Conservation (phyloP, 345 rosid genomes). For the Odontarrhena argentea region DNA sequence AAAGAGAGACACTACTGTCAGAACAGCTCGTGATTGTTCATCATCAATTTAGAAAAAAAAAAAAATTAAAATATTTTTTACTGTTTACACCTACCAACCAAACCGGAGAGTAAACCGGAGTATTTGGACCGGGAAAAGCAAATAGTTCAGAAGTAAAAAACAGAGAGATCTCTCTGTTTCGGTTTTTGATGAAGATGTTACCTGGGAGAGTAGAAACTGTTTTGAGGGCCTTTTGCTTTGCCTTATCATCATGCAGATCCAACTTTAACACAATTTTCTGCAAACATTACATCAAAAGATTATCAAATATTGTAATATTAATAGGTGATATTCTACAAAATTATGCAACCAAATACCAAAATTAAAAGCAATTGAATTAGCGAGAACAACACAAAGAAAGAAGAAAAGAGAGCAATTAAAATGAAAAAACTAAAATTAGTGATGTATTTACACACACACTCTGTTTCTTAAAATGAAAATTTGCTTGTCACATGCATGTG, state of each 20-base stretch:
- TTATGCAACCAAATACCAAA: background rate
- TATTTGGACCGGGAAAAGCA: constrained; percentile 5
- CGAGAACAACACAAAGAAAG: background rate
- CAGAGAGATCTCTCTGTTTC: background rate
- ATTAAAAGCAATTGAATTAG: background rate
- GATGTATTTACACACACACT: background rate
- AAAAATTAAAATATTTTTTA: background rate
- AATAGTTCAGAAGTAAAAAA: background rate
- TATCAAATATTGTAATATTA: background rate
- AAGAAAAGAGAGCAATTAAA: background rate
- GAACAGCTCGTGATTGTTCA: constrained; percentile 42
- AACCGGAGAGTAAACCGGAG: constrained; percentile 30
- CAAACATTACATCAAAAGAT: constrained; percentile 26
- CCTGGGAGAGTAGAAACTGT: constrained; percentile 85
- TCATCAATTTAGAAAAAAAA: background rate
- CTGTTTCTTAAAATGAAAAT: no score
- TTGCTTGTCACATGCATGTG: constrained; percentile 28
- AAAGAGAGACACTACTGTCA: constrained; percentile 37
- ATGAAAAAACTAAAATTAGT: background rate
- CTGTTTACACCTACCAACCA: constrained; percentile 15
- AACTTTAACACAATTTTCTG: constrained; percentile 80
- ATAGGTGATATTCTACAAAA: background rate
- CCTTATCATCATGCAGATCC: constrained; percentile 76
- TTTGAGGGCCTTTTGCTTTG: constrained; percentile 86
- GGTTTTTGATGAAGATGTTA: constrained; percentile 32